These are phyloP conservation scores for Nadsonia starkeyi-henricii DNA, from an alignment of 1,139 yeast species.

Conservation along the genomic window DNA sequence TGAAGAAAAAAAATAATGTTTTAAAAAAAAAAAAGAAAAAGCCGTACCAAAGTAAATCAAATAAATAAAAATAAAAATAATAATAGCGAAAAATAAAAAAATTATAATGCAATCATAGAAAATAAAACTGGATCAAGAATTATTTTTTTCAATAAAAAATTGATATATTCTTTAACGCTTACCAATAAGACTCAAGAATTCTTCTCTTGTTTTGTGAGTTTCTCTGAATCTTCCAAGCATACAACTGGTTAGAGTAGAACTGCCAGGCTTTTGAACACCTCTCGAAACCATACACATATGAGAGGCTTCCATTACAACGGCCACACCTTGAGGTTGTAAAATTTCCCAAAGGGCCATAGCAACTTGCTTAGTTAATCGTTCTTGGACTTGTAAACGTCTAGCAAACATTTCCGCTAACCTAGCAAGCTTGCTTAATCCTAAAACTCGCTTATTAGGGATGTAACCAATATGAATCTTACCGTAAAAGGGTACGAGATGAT, in stretches of 20 bases:
- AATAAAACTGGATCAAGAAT: not conserved
- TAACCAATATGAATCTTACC: constrained; percentile 96
- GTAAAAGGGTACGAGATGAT: constrained; percentile 90
- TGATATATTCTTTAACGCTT: constrained; percentile 25
- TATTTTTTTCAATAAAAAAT: no score
- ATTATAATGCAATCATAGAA: not conserved
- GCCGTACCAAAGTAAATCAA: not conserved
- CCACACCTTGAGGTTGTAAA: constrained; percentile 89
- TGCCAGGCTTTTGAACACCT: constrained; percentile 92
- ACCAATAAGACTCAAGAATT: constrained; percentile 71
- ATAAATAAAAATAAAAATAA: not conserved
- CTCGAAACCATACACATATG: constrained; percentile 99
- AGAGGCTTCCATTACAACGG: constrained; percentile 93
- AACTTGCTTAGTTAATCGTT: constrained; percentile 87
- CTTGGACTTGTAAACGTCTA: constrained; percentile 92
- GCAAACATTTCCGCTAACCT: constrained; percentile 95
- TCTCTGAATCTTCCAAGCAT: constrained; percentile 93
- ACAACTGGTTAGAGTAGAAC: constrained; percentile 87
- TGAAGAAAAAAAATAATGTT: not conserved
- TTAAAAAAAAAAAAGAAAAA: not conserved
- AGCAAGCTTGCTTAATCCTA: constrained; percentile 87
- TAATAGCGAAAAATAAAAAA: not conserved
- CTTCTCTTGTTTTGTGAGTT: constrained; percentile 91
- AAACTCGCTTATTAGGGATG: constrained; percentile 87
- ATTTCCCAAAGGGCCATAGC: constrained; percentile 92